phyloP scores from a whole-genome alignment of 1,284 basidiomycete genomes.

The Fomitopsis pinicola region DNA sequence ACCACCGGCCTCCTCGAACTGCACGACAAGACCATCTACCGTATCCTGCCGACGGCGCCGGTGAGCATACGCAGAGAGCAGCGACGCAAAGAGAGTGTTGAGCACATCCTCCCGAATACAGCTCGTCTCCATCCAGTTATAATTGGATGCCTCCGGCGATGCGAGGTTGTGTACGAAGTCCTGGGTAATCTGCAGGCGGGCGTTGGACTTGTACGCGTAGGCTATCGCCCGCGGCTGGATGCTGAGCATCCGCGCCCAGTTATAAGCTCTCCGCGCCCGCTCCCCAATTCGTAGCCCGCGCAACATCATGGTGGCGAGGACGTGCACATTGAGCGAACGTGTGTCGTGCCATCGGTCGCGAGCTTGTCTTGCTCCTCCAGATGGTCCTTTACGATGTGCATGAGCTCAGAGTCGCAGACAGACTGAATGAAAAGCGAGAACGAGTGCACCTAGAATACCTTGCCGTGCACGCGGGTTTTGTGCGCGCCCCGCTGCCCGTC shows the following conservation, averaged over 20 bases:
- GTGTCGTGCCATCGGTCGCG: conserved; percentile 31
- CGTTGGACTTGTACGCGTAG: conserved; percentile 49
- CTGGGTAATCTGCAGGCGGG: conserved; percentile 54
- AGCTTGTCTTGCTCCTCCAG: conserved; percentile 63
- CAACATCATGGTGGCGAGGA: conserved; percentile 86
- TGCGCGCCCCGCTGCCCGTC: no score
- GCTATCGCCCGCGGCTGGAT: conserved; percentile 72
- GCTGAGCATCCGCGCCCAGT: conserved; percentile 68
- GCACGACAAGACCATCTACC: conserved; percentile 55
- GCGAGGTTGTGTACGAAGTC: conserved; percentile 53
- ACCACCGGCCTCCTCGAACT: conserved; percentile 53
- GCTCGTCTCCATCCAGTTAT: conserved; percentile 35
- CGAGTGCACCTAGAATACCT: no score
- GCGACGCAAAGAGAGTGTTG: conserved; percentile 58
- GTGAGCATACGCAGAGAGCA: conserved; percentile 57
- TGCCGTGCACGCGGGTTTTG: no score
- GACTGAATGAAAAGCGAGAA: conserved; percentile 82
- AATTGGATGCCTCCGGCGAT: conserved; percentile 25
- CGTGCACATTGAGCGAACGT: conserved; percentile 50
- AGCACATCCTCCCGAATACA: conserved; percentile 39
- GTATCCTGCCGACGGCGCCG: conserved; percentile 44
- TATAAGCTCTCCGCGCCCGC: conserved; percentile 53
- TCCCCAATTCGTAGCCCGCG: conserved; percentile 65
- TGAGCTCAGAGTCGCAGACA: conserved; percentile 74
- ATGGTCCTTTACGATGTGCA: conserved; percentile 66